Evolutionary conservation across 2,329 filamentous ascomycete genomes (phyloP), one percentile per base, ranked within the genome.

Genomic region (Dothiorella sarmentorum): DNA sequence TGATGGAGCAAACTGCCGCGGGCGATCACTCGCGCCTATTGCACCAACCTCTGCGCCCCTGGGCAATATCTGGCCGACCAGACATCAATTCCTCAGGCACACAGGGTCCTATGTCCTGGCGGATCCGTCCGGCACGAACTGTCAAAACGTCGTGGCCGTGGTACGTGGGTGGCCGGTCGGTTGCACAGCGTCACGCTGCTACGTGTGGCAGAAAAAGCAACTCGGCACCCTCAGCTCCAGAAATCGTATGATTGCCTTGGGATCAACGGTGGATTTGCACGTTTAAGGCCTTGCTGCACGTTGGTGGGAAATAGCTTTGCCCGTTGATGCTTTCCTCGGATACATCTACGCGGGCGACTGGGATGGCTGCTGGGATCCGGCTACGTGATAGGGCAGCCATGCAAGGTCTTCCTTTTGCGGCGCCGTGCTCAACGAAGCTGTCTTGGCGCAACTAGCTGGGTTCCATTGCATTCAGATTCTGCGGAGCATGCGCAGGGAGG

Each of bases 151-250:
- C 33, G 26, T 58, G 43, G 43, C 43, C 27, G 31, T 47, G 33
- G 31, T 49, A 57, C 42, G 22, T 37, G 42, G 31, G 26, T 18
- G 55, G 22, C 22, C 17, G 24, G 55, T 33, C 11, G 55, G 55
- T 58, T 31, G 42, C 55, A 58, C 55, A 31, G 43, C 55, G 24
- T 49, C 42, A 17, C 43, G 35, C 43, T 58, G 55, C 44, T 29
- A 58, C 55, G 55, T 58, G 55, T 47, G 43, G 55, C 55, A 58
- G 43, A 58, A 58, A 56, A 58, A 49, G 55, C 55, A 49, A 58
- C 47, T 22, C 44, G 42, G n/a, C 33, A 24, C 13, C 15, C 55
- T 38, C 42, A 47, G 43, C 44, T 49, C 43, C n/a, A 37, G 29
- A 33, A 26, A 42, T 33, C 55, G 31, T 33, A 49, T 27, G 49